Percentiles rank a stretch among this genome's conserved stretches.
These are phyloP conservation scores for Fraxinus anomala DNA, from an alignment of 257 asterid species.

Conservation along the genomic window DNA sequence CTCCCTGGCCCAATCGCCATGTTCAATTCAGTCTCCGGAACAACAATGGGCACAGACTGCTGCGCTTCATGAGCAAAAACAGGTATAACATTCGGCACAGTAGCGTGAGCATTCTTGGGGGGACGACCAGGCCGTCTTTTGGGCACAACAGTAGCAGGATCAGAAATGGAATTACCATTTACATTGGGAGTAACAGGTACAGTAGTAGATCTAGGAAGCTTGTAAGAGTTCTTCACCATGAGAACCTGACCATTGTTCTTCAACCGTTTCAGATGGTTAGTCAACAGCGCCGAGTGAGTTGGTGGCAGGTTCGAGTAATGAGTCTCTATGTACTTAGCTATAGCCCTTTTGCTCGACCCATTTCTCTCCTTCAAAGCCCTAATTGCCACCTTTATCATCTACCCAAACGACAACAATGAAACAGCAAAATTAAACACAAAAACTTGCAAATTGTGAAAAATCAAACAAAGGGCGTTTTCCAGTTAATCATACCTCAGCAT, in stretches of 20 bases:
- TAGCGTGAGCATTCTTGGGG: slow-evolving; percentile 49
- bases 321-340: slow-evolving; percentile 62
- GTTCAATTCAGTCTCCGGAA: slow-evolving; percentile 2
- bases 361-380: slow-evolving; percentile 57
- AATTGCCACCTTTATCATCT: slow-evolving; percentile 78
- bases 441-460: background rate
- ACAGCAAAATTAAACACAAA: background rate
- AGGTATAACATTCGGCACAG: slow-evolving; percentile 29
- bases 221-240: slow-evolving; percentile 74
- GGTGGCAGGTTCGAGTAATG: slow-evolving; percentile 50
- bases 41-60: background rate
- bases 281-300: slow-evolving; percentile 52
- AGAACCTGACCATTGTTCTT: slow-evolving; percentile 51
- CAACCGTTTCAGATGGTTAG: slow-evolving; percentile 54
- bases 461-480: background rate
- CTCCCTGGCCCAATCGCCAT: slow-evolving; percentile 31
- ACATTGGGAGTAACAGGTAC: slow-evolving; percentile 32
- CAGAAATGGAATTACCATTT: slow-evolving; percentile 22
- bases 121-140: slow-evolving; percentile 78
- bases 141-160: slow-evolving; percentile 28
- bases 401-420: slow-evolving; percentile 11
- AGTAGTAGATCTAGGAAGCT: slow-evolving; percentile 53
- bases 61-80: slow-evolving; percentile 19
- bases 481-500: background rate
- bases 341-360: slow-evolving; percentile 76